Percentiles rank a stretch among this genome's conserved stretches.
These are phyloP conservation scores for Asclepias syriaca DNA, from an alignment of 257 asterid species.

Conservation along the genomic window DNA sequence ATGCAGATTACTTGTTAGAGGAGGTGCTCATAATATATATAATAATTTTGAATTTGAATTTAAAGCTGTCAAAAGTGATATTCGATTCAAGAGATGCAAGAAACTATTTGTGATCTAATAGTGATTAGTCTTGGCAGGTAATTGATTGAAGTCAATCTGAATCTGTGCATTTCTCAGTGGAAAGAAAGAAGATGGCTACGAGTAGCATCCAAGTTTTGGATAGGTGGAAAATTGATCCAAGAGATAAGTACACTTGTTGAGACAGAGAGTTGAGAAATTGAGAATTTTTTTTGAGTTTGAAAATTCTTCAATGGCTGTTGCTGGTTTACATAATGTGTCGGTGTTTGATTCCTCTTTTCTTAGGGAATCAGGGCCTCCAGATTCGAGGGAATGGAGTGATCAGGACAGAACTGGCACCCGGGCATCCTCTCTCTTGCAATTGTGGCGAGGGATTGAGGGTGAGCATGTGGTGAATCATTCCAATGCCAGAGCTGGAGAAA, in stretches of 20 bases:
- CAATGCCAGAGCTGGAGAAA: conserved; percentile 16
- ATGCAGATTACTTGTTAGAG: conserved; percentile 28
- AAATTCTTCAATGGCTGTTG: conserved; percentile 59
- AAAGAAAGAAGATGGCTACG: background rate
- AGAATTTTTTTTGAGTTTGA: background rate
- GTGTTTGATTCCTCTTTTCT: conserved; percentile 43
- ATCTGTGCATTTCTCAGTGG: conserved; percentile 11
- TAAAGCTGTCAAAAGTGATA: background rate
- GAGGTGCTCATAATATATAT: conserved; percentile 5
- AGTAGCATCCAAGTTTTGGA: conserved; percentile 12
- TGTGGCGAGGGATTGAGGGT: conserved; percentile 87
- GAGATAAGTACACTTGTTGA: conserved; percentile 11
- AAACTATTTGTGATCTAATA: background rate
- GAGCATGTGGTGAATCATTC: conserved; percentile 53
- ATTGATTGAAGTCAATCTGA: conserved; percentile 3
- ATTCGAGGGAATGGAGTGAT: conserved; percentile 38
- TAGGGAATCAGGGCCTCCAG: conserved; percentile 42
- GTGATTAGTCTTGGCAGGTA: conserved; percentile 9
- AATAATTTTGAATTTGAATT: background rate
- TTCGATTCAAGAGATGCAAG: background rate
- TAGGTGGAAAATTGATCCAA: conserved; percentile 13
- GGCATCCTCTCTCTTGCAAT: conserved; percentile 69
- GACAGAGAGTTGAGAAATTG: conserved; percentile 15
- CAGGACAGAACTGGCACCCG: conserved; percentile 44
- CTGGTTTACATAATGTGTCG: conserved; percentile 59